Conservation (phyloP, 2,329 filamentous ascomycete genomes). For the Dendrostoma leiphaemia region DNA sequence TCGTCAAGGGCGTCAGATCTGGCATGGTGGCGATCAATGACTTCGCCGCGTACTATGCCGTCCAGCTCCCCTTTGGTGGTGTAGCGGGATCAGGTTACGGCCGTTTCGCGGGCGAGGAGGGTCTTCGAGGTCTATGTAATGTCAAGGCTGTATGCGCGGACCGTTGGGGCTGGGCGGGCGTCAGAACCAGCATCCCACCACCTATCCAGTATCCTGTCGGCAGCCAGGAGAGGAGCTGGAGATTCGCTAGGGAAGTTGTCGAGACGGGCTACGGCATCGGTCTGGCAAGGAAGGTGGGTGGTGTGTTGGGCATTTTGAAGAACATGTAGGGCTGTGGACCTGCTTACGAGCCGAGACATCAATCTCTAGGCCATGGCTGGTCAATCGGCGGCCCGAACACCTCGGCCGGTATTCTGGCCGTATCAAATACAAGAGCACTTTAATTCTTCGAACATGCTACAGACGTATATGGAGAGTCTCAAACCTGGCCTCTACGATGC, state of each 20-base stretch:
- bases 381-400: too few relatives aligned
- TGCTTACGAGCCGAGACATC: too few relatives aligned
- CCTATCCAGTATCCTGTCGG: slow-evolving; percentile 79
- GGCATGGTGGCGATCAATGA: slow-evolving; percentile 97
- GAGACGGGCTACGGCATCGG: slow-evolving; percentile 56
- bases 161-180: slow-evolving; percentile 57
- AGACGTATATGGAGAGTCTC: not conserved
- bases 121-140: slow-evolving; percentile 81
- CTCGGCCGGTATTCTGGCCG: too few relatives aligned
- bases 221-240: slow-evolving; percentile 62
- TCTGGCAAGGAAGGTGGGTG: slow-evolving; percentile 22
- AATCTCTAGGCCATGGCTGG: too few relatives aligned
- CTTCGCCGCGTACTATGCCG: slow-evolving; percentile 90
- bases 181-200: slow-evolving; percentile 75
- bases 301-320: slow-evolving; percentile 26
- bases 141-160: slow-evolving; percentile 84
- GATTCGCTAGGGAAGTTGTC: slow-evolving; percentile 60
- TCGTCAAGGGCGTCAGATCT: slow-evolving; percentile 68
- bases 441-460: too few relatives aligned
- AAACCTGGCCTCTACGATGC: too few relatives aligned
- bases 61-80: slow-evolving; percentile 91
- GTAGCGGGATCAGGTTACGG: slow-evolving; percentile 89
- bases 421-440: too few relatives aligned
- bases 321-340: slow-evolving; percentile 27
- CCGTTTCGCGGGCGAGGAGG: slow-evolving; percentile 88